Base-by-base conservation (phyloP, 108 stramenopile species). In the Pelagomonas calceolata region DNA sequence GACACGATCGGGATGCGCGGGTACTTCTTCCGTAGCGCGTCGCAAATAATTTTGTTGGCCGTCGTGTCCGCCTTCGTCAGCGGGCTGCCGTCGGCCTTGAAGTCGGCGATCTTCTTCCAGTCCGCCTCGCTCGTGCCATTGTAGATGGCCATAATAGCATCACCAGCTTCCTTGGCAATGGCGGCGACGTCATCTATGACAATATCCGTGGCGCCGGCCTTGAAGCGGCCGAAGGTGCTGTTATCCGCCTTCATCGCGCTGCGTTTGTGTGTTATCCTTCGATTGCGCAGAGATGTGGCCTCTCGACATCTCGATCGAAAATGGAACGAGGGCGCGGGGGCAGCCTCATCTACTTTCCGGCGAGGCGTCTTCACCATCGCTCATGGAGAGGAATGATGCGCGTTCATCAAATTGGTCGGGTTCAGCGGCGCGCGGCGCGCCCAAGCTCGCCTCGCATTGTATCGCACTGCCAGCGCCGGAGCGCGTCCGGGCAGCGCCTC, bases 61-160 rank as follows among this genome's bases (percentile, higher is more conserved):
- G 73, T 39, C 18, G 74, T 46, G 63, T 79, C 76, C 26, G 78
- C 78, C 33, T 67, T 69, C 0, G 76, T 79, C 72, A 79, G 63
- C 10, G 78, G 78, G 32, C 76, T 70, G 60, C 77, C 71, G 67
- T 79, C 78, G 68, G 73, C 72, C 68, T 77, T 77, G 29, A 77
- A 73, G 64, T 77, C 72, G 7, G 51, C 51, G 51, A 60, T 60
- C 7, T 17, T 12, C 14, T 60, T 26, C 51, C 51, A 60, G 21
- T 60, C 51, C 21, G 1, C 26, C 7, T 26, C 21, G 51, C 21
- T 17, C 51, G 51, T 65, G 36, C 72, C 70, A 34, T 37, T 67
- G 77, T 79, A 79, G 51, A 79, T 70, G 21, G 45, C 34, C 78
- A 79, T 79, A 74, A 79, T 78, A 36, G 77, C 78, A 15, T 74